These are phyloP conservation scores for Fusarium sp. DNA, from an alignment of 2,329 filamentous ascomycete genomes.

Conservation along the genomic window DNA sequence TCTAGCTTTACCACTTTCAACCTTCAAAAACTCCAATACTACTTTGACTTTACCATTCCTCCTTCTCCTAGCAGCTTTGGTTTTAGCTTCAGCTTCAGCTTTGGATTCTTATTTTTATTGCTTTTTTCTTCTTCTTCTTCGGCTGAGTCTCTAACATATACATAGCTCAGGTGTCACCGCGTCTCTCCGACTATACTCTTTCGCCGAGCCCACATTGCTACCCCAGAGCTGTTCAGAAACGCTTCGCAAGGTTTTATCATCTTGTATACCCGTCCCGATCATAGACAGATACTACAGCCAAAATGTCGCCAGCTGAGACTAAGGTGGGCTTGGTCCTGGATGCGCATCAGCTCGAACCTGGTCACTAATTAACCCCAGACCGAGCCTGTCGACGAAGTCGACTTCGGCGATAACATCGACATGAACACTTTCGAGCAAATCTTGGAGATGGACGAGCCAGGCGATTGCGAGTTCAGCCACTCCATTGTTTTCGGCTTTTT, in stretches of 20 bases:
- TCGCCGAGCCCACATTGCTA: constrained; percentile 22
- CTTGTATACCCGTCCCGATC: constrained; percentile 14
- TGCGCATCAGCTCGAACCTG: background rate
- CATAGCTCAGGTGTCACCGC: constrained; percentile 20
- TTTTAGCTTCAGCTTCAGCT: constrained; percentile 11
- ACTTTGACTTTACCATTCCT: background rate
- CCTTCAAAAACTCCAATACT: constrained; percentile 12
- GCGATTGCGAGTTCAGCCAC: constrained; percentile 86
- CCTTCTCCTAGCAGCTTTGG: constrained; percentile 14
- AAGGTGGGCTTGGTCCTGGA: constrained; percentile 46
- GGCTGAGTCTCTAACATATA: constrained; percentile 19
- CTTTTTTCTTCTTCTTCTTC: constrained; percentile 22
- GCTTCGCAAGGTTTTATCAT: constrained; percentile 10
- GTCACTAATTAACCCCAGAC: constrained; percentile 48
- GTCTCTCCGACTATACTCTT: constrained; percentile 17
- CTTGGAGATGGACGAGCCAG: constrained; percentile 96
- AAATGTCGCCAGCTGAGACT: constrained; percentile 51
- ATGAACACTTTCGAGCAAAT: constrained; percentile 89
- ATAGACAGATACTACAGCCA: constrained; percentile 31
- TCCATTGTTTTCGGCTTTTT: constrained; percentile 94
- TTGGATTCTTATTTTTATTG: constrained; percentile 14
- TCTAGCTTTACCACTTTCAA: constrained; percentile 27
- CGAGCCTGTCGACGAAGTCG: constrained; percentile 60
- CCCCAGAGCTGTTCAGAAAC: constrained; percentile 23
- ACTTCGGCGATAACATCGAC: constrained; percentile 84